phyloP scores from a whole-genome alignment of 2,329 filamentous ascomycete species.

The Pyricularia sp. region DNA sequence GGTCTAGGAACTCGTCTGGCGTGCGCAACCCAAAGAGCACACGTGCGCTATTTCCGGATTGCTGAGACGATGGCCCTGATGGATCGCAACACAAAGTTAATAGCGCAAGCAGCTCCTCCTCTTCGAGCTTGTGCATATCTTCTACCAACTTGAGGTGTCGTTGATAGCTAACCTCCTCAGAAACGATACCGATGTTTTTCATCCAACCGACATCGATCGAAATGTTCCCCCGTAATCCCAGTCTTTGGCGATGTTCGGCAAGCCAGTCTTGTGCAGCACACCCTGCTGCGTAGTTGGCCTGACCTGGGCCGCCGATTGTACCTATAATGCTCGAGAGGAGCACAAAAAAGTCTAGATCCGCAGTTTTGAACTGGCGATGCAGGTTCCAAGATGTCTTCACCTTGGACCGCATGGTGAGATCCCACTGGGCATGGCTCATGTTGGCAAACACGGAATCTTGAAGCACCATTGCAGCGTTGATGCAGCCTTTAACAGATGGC shows the following conservation, averaged over 20 bases:
- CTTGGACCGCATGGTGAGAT: conserved; percentile 18
- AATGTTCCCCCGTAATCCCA: conserved; percentile 9
- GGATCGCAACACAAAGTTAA: neutral
- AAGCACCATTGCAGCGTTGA: conserved; percentile 22
- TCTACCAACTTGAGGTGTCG: neutral
- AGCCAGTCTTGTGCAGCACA: conserved; percentile 24
- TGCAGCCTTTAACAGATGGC: conserved; percentile 21
- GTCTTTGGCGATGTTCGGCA: conserved; percentile 11
- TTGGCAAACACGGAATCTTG: conserved; percentile 8
- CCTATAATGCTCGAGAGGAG: conserved; percentile 17
- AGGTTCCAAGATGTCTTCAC: conserved; percentile 21
- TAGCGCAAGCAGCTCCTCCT: neutral
- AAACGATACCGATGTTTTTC: conserved; percentile 34
- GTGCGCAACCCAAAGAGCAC: conserved; percentile 55
- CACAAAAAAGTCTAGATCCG: conserved; percentile 21
- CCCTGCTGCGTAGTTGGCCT: conserved; percentile 20
- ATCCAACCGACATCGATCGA: conserved; percentile 16
- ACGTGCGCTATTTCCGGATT: conserved; percentile 30
- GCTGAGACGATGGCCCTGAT: neutral
- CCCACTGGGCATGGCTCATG: conserved; percentile 6
- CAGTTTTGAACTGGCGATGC: conserved; percentile 10
- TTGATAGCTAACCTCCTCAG: conserved; percentile 19
- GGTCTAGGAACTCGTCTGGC: neutral
- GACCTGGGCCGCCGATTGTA: conserved; percentile 14
- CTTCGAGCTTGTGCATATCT: neutral